Conservation (phyloP, 2,329 filamentous ascomycete genomes). For the Ophiobolus disseminans region DNA sequence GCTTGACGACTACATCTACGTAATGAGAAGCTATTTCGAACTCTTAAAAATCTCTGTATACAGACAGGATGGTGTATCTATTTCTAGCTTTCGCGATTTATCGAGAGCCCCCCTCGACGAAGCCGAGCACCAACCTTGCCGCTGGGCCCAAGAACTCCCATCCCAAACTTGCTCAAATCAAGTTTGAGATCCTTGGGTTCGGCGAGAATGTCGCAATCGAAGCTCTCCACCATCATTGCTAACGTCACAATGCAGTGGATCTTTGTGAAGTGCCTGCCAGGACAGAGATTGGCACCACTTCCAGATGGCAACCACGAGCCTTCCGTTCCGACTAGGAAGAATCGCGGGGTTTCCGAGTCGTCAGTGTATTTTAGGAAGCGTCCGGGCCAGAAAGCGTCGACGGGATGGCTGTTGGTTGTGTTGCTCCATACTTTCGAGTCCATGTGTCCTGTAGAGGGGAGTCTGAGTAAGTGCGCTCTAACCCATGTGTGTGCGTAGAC, state of each 20-base stretch:
- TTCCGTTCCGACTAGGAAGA: slow-evolving; percentile 32
- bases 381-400: slow-evolving; percentile 47
- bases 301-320: slow-evolving; percentile 48
- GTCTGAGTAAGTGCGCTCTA: no score
- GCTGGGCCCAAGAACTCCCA: slow-evolving; percentile 10
- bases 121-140: slow-evolving; percentile 9
- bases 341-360: slow-evolving; percentile 25
- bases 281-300: slow-evolving; percentile 43
- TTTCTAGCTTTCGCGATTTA: no score
- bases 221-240: slow-evolving; percentile 36
- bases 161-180: slow-evolving; percentile 13
- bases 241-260: slow-evolving; percentile 41
- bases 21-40: no score
- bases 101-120: no score
- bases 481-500: no score
- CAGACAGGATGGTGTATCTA: no score
- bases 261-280: slow-evolving; percentile 49
- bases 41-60: no score
- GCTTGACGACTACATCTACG: no score
- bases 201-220: slow-evolving; percentile 13
- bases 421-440: slow-evolving; percentile 43
- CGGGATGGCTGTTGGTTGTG: slow-evolving; percentile 22
- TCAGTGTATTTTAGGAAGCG: slow-evolving; percentile 35
- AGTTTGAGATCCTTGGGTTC: slow-evolving; percentile 5
- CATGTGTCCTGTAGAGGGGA: no score